Percentiles rank a stretch among this genome's conserved stretches.
These are phyloP conservation scores for Moelleriella libera DNA, from an alignment of 2,329 filamentous ascomycete species.

Conservation along the genomic window DNA sequence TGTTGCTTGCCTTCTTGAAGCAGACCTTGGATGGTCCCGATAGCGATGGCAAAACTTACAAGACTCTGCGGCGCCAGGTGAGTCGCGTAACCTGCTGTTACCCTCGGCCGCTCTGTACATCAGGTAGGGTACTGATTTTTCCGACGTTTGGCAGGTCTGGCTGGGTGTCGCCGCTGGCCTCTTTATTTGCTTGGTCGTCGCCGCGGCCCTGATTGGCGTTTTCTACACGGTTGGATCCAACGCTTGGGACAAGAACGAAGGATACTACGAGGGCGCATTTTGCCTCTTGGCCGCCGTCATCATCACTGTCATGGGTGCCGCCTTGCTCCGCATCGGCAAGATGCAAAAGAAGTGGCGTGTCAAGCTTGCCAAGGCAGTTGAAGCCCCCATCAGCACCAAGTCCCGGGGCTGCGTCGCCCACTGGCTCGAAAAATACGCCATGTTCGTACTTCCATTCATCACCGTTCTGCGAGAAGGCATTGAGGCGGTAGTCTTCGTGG, in stretches of 20 bases:
- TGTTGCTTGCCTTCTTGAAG: conserved; percentile 76
- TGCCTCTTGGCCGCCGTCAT: conserved; percentile 61
- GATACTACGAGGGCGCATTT: conserved; percentile 73
- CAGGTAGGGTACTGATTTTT: not conserved
- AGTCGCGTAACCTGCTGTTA: not conserved
- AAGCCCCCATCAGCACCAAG: conserved; percentile 32
- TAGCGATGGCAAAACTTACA: conserved; percentile 48
- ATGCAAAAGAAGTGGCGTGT: conserved; percentile 78
- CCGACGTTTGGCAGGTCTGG: conserved; percentile 34
- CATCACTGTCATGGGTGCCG: conserved; percentile 69
- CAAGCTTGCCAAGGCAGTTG: conserved; percentile 61
- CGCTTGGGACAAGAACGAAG: conserved; percentile 52
- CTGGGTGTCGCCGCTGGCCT: conserved; percentile 48
- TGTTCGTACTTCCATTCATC: conserved; percentile 78
- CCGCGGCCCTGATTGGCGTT: conserved; percentile 53
- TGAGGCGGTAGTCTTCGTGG: conserved; percentile 76
- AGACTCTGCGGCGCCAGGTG: conserved; percentile 53
- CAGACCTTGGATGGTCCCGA: conserved; percentile 57
- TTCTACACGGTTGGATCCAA: conserved; percentile 57
- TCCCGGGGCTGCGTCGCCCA: conserved; percentile 37
- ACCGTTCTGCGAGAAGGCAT: conserved; percentile 79
- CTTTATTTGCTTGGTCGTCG: conserved; percentile 49
- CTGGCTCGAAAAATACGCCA: conserved; percentile 64
- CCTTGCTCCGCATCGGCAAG: conserved; percentile 68
- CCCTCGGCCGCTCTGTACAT: not conserved